Conservation (phyloP, 306 rosid species). For the Clitoria ternatea region DNA sequence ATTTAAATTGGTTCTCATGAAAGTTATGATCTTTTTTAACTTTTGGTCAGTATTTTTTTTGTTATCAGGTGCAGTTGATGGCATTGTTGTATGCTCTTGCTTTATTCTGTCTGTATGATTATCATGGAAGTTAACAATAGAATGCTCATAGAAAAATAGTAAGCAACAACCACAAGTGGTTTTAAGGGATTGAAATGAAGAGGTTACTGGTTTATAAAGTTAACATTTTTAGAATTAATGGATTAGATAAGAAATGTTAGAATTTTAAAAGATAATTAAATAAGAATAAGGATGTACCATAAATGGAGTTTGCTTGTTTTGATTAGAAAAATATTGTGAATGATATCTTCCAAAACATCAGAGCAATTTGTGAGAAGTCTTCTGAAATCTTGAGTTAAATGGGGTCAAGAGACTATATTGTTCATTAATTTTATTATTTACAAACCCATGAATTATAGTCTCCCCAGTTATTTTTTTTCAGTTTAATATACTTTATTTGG, state of each 20-base stretch:
- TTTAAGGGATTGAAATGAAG: background rate
- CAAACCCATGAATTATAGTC: no score
- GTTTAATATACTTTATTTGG: background rate
- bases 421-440: background rate
- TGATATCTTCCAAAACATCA: background rate
- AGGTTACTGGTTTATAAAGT: background rate
- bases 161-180: background rate
- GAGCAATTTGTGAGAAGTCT: background rate
- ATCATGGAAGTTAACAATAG: background rate
- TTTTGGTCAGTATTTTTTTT: conserved; percentile 11
- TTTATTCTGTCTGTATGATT: background rate
- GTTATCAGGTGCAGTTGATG: conserved; percentile 17
- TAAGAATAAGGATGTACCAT: background rate
- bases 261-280: background rate
- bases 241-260: background rate
- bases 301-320: background rate
- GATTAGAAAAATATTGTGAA: background rate
- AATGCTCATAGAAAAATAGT: background rate
- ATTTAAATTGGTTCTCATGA: conserved; percentile 14
- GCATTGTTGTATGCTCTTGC: background rate
- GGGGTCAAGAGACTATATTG: background rate
- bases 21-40: background rate
- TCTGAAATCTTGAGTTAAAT: background rate
- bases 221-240: background rate
- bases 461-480: no score